Percentiles rank a stretch among this genome's conserved stretches.
Conservation (phyloP, 192 early-diverging fungal species). For the Linnemannia zychae region DNA sequence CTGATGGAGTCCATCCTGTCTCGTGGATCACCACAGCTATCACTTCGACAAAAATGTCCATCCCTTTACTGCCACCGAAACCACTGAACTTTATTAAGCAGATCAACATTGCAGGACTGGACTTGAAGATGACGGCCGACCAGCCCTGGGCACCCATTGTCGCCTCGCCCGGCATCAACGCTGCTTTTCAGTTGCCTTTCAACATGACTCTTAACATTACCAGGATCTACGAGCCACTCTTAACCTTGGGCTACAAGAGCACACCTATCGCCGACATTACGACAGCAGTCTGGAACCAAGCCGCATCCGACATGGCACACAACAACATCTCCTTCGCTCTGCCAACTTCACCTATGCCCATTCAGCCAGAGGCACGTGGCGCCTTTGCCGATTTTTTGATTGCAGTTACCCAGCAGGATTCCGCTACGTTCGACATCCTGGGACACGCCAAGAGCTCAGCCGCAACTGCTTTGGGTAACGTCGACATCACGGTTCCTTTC, state of each 20-base stretch:
- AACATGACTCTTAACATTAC: conserved; percentile 48
- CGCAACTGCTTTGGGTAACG: conserved; percentile 19
- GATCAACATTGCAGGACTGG: conserved; percentile 27
- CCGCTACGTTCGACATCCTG: conserved; percentile 16
- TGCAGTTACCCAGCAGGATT: conserved; percentile 33
- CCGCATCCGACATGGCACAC: conserved; percentile 36
- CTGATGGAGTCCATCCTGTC: conserved; percentile 27
- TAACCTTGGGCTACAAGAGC: conserved; percentile 27
- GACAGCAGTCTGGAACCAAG: conserved; percentile 41
- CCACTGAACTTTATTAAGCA: conserved; percentile 37
- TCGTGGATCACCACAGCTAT: conserved; percentile 47
- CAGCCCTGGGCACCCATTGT: conserved; percentile 38
- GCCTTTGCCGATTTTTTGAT: conserved; percentile 29
- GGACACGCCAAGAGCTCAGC: conserved; percentile 37
- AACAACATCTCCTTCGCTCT: conserved; percentile 41
- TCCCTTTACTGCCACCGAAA: conserved; percentile 32
- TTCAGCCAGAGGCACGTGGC: conserved; percentile 23
- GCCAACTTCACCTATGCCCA: conserved; percentile 21
- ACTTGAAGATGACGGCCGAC: conserved; percentile 21
- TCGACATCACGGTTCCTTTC: conserved; percentile 46
- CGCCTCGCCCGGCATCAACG: conserved; percentile 29
- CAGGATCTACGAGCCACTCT: conserved; percentile 19
- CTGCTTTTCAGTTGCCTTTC: conserved; percentile 37
- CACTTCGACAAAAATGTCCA: conserved; percentile 33
- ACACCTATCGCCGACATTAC: conserved; percentile 32